A percentile compares a stretch with the other conserved stretches of the same genome.
phyloP scores from a whole-genome alignment of 306 rosid genomes.

The Dryas alaskensis region DNA sequence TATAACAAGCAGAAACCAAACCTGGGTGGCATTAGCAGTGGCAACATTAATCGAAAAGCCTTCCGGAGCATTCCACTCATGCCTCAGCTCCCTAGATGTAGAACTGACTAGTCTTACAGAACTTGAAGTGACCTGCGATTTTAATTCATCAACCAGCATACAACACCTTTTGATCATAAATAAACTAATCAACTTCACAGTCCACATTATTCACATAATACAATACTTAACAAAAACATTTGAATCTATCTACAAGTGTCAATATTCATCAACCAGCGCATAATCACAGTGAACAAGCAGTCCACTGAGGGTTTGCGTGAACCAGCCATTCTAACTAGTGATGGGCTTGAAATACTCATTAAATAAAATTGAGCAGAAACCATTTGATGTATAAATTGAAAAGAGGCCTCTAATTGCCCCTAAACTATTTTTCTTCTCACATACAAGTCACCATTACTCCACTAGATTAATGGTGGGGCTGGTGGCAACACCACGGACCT shows the following conservation, averaged over 20 bases:
- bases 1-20: conserved; percentile 30
- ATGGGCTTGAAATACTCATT: too few relatives aligned
- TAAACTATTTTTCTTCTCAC: too few relatives aligned
- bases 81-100: conserved; percentile 64
- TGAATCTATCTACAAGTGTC: neutral
- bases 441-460: too few relatives aligned
- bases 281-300: too few relatives aligned
- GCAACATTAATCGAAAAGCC: conserved; percentile 88
- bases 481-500: too few relatives aligned
- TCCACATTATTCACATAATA: neutral
- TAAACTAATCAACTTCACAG: neutral
- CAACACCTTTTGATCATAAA: neutral
- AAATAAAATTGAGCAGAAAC: too few relatives aligned
- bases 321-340: too few relatives aligned
- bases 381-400: too few relatives aligned
- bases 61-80: conserved; percentile 83
- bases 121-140: conserved; percentile 71
- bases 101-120: conserved; percentile 86
- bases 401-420: too few relatives aligned
- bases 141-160: conserved; percentile 21
- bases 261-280: too few relatives aligned
- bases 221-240: neutral
- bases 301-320: too few relatives aligned
- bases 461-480: too few relatives aligned
- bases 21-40: conserved; percentile 97